phyloP scores from a whole-genome alignment of 2,329 filamentous ascomycete species.

The Sphaerulina vaccinii region DNA sequence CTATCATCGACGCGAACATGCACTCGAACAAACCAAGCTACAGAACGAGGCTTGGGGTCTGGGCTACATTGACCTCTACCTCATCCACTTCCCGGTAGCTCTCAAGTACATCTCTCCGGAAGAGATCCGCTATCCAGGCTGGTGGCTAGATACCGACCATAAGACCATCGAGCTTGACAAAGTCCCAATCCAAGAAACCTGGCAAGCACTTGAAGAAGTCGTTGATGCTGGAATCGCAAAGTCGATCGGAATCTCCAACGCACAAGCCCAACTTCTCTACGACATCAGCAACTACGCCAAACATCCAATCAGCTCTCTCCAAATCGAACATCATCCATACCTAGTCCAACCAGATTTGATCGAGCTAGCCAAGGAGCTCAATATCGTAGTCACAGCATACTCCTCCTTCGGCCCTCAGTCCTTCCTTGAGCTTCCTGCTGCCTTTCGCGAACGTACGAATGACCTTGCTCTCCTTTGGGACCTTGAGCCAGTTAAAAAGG shows the following conservation, averaged over 20 bases:
- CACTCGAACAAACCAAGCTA: constrained; percentile 67
- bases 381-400: constrained; percentile 15
- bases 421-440: constrained; percentile 13
- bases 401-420: constrained; percentile 17
- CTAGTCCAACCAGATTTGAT: constrained; percentile 14
- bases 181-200: constrained; percentile 13
- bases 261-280: constrained; percentile 16
- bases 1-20: constrained; percentile 73
- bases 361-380: constrained; percentile 7
- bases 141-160: constrained; percentile 11
- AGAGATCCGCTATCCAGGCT: constrained; percentile 18
- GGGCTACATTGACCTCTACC: constrained; percentile 77
- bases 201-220: constrained; percentile 15
- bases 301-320: constrained; percentile 7
- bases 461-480: constrained; percentile 12
- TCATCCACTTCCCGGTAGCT: constrained; percentile 42
- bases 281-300: constrained; percentile 12
- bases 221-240: constrained; percentile 14
- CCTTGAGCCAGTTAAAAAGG: constrained; percentile 10
- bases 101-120: constrained; percentile 22
- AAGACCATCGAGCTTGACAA: constrained; percentile 9
- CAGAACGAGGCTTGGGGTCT: constrained; percentile 76
- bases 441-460: constrained; percentile 15
- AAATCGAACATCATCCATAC: constrained; percentile 19
- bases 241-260: constrained; percentile 15